A percentile compares a stretch with the other conserved stretches of the same genome.
Conservation (phyloP, 352 stramenopile genomes). For the Phytophthora tubulina region DNA sequence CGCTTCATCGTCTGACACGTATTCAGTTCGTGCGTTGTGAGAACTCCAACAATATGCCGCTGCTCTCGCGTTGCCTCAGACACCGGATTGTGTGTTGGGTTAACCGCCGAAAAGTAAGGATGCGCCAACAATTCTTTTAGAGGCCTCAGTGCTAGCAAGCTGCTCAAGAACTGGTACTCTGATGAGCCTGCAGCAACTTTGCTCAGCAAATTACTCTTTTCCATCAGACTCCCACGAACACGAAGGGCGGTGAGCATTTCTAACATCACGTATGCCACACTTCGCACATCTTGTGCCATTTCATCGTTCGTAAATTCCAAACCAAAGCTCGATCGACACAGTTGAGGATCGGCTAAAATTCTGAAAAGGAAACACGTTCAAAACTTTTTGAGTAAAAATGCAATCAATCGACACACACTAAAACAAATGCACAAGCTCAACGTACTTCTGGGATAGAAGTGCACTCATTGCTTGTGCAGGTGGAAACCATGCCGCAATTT, state of each 20-base stretch:
- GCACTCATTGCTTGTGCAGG: conserved; percentile 28
- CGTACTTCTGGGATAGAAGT: conserved; percentile 37
- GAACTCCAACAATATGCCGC: conserved; percentile 37
- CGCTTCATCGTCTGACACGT: conserved; percentile 51
- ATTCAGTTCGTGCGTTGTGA: conserved; percentile 56
- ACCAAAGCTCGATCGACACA: conserved; percentile 41
- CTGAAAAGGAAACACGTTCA: conserved; percentile 13
- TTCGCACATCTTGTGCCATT: conserved; percentile 53
- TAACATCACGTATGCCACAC: conserved; percentile 64
- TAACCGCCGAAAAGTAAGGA: conserved; percentile 29
- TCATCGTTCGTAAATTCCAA: conserved; percentile 18
- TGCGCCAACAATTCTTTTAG: conserved; percentile 26
- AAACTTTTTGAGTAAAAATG: neutral
- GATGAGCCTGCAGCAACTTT: conserved; percentile 33
- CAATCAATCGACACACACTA: too few species aligned
- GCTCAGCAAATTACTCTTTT: conserved; percentile 41
- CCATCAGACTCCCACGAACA: conserved; percentile 44
- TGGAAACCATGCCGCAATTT: conserved; percentile 59
- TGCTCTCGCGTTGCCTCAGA: conserved; percentile 34
- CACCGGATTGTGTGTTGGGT: neutral
- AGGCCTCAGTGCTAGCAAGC: conserved; percentile 35
- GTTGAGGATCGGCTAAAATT: conserved; percentile 45
- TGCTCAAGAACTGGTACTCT: conserved; percentile 44
- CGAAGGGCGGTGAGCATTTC: conserved; percentile 69
- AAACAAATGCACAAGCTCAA: neutral